Percentiles rank a stretch among this genome's conserved stretches.
phyloP scores from a whole-genome alignment of 176 grass and related monocot species.

The Phoenix dactylifera region DNA sequence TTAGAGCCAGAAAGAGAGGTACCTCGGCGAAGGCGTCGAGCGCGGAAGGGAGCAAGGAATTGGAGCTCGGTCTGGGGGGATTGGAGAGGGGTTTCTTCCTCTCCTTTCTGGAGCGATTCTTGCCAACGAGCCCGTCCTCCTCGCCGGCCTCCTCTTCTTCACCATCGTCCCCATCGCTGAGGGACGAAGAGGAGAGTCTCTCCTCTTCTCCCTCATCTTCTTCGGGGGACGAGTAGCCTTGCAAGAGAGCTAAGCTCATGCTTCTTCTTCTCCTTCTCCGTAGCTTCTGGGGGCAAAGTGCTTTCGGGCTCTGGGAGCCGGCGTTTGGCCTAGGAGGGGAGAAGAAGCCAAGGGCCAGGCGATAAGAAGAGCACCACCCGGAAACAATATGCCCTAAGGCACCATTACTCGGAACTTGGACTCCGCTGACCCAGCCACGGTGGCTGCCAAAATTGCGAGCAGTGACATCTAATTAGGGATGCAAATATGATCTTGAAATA shows the following conservation, averaged over 20 bases:
- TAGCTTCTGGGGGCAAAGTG: too few species aligned
- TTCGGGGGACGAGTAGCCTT: constrained; percentile 83
- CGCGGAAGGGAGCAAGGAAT: constrained; percentile 62
- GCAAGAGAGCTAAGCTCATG: constrained; percentile 78
- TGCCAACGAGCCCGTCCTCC: constrained; percentile 8
- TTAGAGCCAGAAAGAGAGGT: neutral
- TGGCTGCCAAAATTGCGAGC: too few species aligned
- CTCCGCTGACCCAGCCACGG: too few species aligned
- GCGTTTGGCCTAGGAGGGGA: too few species aligned
- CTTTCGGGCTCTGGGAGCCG: neutral
- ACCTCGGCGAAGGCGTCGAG: constrained; percentile 72
- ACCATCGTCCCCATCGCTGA: constrained; percentile 20
- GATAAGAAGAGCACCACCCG: too few species aligned
- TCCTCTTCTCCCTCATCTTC: constrained; percentile 23
- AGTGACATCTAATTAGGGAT: too few species aligned
- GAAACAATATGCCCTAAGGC: too few species aligned
- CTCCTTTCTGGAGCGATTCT: constrained; percentile 27
- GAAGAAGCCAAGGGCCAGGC: too few species aligned
- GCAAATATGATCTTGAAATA: too few species aligned
- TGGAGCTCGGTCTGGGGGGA: constrained; percentile 5
- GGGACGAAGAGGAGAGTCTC: constrained; percentile 13
- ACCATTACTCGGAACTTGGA: too few species aligned
- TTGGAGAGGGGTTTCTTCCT: constrained; percentile 4
- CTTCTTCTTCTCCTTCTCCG: neutral
- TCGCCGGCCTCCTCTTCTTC: constrained; percentile 14